Percentiles rank a stretch among this genome's conserved stretches.
These are phyloP conservation scores for Solidago caesia DNA, from an alignment of 129 eudicot species.

Conservation along the genomic window DNA sequence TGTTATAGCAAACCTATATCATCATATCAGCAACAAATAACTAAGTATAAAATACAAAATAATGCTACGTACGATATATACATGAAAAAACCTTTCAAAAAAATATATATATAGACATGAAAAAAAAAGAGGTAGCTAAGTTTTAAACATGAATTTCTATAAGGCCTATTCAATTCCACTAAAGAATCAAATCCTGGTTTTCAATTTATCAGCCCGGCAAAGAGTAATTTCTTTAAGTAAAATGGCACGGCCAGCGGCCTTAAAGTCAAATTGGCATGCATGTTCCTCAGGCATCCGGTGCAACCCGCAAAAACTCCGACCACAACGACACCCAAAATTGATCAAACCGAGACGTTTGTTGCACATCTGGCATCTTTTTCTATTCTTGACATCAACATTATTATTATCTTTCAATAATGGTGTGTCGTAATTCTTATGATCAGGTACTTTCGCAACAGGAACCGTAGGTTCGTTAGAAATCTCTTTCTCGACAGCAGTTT, in stretches of 20 bases:
- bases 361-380: too few species aligned
- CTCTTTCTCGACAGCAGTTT: not conserved
- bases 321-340: too few species aligned
- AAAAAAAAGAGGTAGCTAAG: not conserved
- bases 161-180: not conserved
- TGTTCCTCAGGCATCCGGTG: conserved; percentile 38
- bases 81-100: too few species aligned
- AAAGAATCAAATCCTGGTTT: conserved; percentile 9
- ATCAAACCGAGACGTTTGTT: too few species aligned
- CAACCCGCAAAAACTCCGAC: conserved; percentile 18
- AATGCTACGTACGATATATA: too few species aligned
- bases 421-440: not conserved
- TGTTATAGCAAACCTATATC: too few species aligned
- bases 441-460: not conserved
- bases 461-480: not conserved
- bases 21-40: too few species aligned
- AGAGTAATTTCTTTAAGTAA: conserved; percentile 24
- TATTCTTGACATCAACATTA: not conserved
- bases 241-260: conserved; percentile 9
- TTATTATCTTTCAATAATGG: not conserved
- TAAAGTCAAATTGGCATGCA: conserved; percentile 30
- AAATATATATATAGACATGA: not conserved
- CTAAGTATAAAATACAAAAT: too few species aligned
- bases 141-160: too few species aligned
- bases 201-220: conserved; percentile 26